Base-by-base conservation (phyloP, 2,329 filamentous ascomycete species). In the Pseudomassariella vexata region DNA sequence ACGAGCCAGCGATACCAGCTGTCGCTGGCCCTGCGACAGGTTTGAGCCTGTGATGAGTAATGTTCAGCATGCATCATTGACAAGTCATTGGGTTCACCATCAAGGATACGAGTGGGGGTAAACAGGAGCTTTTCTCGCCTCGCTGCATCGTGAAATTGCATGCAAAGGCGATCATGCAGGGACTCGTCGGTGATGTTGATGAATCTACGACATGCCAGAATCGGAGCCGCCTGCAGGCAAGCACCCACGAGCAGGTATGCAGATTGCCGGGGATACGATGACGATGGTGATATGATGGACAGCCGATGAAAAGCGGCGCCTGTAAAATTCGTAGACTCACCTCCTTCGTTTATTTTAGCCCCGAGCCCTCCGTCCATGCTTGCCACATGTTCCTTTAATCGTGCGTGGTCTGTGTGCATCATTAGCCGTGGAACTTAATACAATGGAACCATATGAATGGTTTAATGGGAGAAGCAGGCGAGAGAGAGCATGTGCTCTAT, bases 21-120 rank as follows among this genome's bases (percentile, higher is more conserved):
- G 92, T 32, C 90, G 80, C 61, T 98, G 94, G 30, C 92, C 92
- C 56, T 94, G 84, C 36, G 88, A 95, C 36, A 98, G 74, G 57
- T 98, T 98, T 38, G 88, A 95, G 35, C 92, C 86, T 89, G 52
- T 37, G 15, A 11, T 20, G n/a, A 5, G 11, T 16, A 12, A 19
- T 11, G 19, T 5, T 45, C 32, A 45, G 46, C 36, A 4, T 22
- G 30, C 28, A 24, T 35, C 24, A 34, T 24, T 33, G 24, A 31
- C 31, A 36, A 32, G 14, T 19, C 21, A 24, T 25, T 19, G 24
- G 19, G 31, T 33, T 34, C 36, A 37, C 28, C 12, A 30, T 31
- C 17, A 14, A n/a, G 19, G 24, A 25, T 16, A 24, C 19, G 14
- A 12, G 32, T 20, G 18, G 31, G 29, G n/a, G 24, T 34, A 30